Base-by-base conservation (phyloP, 1,284 basidiomycete genomes). In the Moesziomyces globuligerus region DNA sequence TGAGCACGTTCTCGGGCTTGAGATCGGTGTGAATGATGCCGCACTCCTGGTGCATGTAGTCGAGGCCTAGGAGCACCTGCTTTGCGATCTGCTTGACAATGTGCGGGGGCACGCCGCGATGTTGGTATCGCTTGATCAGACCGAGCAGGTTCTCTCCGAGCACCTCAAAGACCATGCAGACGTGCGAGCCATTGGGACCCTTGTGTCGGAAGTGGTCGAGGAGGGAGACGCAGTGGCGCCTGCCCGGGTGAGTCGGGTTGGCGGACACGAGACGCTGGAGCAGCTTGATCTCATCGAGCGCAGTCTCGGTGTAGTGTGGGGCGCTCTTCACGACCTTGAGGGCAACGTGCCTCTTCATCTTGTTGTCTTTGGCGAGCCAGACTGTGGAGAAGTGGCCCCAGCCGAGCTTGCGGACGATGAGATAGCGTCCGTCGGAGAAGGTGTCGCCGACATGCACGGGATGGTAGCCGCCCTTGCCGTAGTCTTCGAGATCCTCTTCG, bases 161-260 rank as follows among this genome's bases (percentile, higher is more conserved):
- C 32, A 98, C 96, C 84, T 98, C 95, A 81, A 98, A 98, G 17
- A 98, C 95, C 95, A 98, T 98, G 87, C 96, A 98, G 69, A 98
- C 92, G 84, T 98, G 95, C 18, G 89, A 91, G 45, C 95, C 95
- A 83, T 98, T 97, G 15, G 94, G 94, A 0, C 95, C 96, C 64
- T 90, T 91, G 84, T 98, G 96, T 36, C 90, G 89, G 84, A 98
- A 98, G 83, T 97, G 93, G 85, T 98, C 95, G 45, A 98, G 90
- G 77, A 98, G 91, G 26, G 91, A 92, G 81, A 98, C 95, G 83
- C 97, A 94, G 50, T 83, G 81, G 7, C 79, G 68, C 17, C 76
- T 59, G 41, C 81, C 81, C 10, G 79, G 74, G 54, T 83, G 81
- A 3, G 88, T 89, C 0, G 85, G 79, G 84, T 86, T 90, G 26